Evolutionary conservation across 176 grass and related monocot species (phyloP).

Genomic region (Triticum timopheevii): DNA sequence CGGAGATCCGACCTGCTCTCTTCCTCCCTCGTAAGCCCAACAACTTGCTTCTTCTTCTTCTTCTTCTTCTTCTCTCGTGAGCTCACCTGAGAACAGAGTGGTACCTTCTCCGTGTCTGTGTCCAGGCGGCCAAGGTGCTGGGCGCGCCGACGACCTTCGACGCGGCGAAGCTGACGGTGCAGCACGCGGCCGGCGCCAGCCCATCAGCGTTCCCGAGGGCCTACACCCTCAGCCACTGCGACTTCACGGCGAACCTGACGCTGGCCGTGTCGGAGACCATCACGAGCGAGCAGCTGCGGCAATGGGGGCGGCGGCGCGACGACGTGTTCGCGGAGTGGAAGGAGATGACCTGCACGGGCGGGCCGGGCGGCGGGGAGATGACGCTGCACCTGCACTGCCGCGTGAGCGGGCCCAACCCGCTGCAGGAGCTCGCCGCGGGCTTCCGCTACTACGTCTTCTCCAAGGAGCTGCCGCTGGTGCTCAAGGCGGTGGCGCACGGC

Average conservation of each 20-base stretch:
- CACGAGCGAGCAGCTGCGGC: constrained; percentile 54
- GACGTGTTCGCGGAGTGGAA: constrained; percentile 95
- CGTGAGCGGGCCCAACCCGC: constrained; percentile 81
- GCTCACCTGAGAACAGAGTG: neutral
- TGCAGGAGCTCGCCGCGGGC: constrained; percentile 73
- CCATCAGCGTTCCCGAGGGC: constrained; percentile 54
- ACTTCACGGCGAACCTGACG: constrained; percentile 87
- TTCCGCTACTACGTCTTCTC: constrained; percentile 95
- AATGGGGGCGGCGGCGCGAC: constrained; percentile 63
- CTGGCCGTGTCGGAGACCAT: constrained; percentile 62
- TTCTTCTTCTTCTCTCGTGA: neutral
- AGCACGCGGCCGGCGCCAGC: constrained; percentile 42
- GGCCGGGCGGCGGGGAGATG: constrained; percentile 26
- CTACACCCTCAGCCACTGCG: constrained; percentile 90
- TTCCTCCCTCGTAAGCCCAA: constrained; percentile 44
- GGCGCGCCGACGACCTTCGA: constrained; percentile 80
- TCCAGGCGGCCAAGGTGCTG: constrained; percentile 74
- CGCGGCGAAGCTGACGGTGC: constrained; percentile 82
- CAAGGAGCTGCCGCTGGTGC: constrained; percentile 89
- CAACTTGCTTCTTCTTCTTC: too few relatives aligned
- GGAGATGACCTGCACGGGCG: constrained; percentile 23
- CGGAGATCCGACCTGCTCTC: constrained; percentile 29
- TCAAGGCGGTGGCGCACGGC: constrained; percentile 83
- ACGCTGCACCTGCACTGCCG: constrained; percentile 94
- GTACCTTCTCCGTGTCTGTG: too few relatives aligned